A percentile compares a stretch with the other conserved stretches of the same genome.
Evolutionary conservation across 2,329 filamentous ascomycete genomes (phyloP).

Genomic region (Trichophyton benhamiae): DNA sequence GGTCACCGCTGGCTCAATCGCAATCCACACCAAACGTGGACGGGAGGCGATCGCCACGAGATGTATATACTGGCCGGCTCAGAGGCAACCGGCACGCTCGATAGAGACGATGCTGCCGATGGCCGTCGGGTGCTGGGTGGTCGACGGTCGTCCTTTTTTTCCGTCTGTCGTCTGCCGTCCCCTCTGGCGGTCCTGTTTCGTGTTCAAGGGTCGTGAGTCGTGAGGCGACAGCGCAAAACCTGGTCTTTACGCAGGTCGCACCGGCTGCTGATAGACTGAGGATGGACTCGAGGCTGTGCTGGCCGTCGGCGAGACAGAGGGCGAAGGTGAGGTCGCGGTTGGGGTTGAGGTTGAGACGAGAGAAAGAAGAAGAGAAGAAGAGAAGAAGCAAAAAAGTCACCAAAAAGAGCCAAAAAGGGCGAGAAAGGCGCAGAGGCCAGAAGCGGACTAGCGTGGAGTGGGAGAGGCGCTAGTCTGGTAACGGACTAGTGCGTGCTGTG

Average conservation of each 20-base stretch:
- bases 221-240: not conserved
- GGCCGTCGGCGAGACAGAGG: not conserved
- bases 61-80: conserved; percentile 11
- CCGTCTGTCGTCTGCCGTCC: not conserved
- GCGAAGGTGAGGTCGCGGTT: conserved; percentile 6
- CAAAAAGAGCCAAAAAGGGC: not conserved
- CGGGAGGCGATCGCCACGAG: not conserved
- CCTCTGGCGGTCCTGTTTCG: not conserved
- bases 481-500: not conserved
- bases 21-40: not conserved
- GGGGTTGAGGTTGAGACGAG: conserved; percentile 4
- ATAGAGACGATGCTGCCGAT: not conserved
- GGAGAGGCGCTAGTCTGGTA: not conserved
- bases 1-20: not conserved
- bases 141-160: not conserved
- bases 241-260: no score
- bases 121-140: not conserved
- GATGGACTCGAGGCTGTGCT: no score
- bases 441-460: not conserved
- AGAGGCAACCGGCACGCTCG: not conserved
- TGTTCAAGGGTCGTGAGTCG: conserved; percentile 5
- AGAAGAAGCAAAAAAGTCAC: not conserved
- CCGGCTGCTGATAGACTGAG: no score
- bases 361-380: conserved; percentile 9
- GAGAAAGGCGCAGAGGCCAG: not conserved